These are phyloP conservation scores for Hawksworthiomyces lignivorus DNA, from an alignment of 2,329 filamentous ascomycete genomes.

Conservation along the genomic window DNA sequence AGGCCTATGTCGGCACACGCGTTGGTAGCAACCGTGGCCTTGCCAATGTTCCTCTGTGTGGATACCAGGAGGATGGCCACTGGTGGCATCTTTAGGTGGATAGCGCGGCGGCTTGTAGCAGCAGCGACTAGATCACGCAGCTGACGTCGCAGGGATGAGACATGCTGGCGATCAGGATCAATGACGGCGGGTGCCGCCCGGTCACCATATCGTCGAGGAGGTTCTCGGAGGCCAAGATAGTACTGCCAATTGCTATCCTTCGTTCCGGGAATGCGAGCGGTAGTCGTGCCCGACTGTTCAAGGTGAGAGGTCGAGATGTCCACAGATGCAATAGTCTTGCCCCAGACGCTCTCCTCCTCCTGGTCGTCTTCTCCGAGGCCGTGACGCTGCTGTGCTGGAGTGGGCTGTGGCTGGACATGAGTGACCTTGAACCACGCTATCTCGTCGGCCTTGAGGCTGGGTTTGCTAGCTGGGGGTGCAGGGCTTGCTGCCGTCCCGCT, in stretches of 20 bases:
- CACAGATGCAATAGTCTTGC: conserved; percentile 67
- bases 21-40: conserved; percentile 66
- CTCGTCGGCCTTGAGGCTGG: conserved; percentile 36
- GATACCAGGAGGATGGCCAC: conserved; percentile 83
- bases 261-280: conserved; percentile 69
- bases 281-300: conserved; percentile 83
- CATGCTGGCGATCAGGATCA: conserved; percentile 39
- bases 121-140: conserved; percentile 80
- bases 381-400: conserved; percentile 12
- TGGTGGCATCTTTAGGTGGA: conserved; percentile 80
- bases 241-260: conserved; percentile 78
- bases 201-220: conserved; percentile 43
- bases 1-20: conserved; percentile 85
- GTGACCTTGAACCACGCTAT: conserved; percentile 93
- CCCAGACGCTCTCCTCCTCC: conserved; percentile 67
- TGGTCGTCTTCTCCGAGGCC: conserved; percentile 49
- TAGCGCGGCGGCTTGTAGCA: conserved; percentile 78
- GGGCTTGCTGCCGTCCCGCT: background rate
- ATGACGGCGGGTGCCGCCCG: conserved; percentile 32
- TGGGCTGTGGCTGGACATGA: conserved; percentile 54
- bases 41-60: conserved; percentile 88
- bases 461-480: background rate
- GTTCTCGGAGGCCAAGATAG: conserved; percentile 71
- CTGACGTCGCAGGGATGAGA: conserved; percentile 54
- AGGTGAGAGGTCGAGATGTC: conserved; percentile 83